Base-by-base conservation (phyloP, 2,329 filamentous ascomycete species). In the Xylaria multiplex region DNA sequence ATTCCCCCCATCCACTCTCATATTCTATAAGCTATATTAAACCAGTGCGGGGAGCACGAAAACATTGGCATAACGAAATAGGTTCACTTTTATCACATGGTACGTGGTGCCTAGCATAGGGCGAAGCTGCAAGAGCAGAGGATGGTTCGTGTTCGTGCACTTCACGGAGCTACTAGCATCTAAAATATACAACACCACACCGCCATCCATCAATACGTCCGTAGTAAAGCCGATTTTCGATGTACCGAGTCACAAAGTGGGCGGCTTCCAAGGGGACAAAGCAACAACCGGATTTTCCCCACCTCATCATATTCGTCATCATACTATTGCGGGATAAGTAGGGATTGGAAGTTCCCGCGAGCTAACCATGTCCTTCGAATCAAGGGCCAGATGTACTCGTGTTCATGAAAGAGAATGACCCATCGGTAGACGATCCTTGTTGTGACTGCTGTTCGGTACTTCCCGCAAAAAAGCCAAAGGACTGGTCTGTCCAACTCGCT, bases 401-500 rank as follows among this genome's bases (percentile, higher is more conserved):
- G 57, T 76, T 75, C 61, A 76, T 68, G 53, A 77, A 77, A 0
- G 73, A 64, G 58, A 71, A 77, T 22, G 74, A 74, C 22, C 70
- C 75, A 62, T 77, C 76, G 46, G 74, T 62, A 3, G 72, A 75
- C 32, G 71, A 76, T 63, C 40, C 70, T 68, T 72, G 73, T 42
- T 73, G 74, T 22, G 70, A 70, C 35, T 76, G 72, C 42, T 74
- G 73, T 53, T 76, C 75, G 6, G 72, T 69, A 43, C 71, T 72
- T 0, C 75, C 77, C 3, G 74, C 79, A 67, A 86, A 86, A 67
- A 87, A 82, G 59, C 84, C 82, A 70, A 86, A 85, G 16, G 81
- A 14, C 50, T 84, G 82, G 37, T 87, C 85, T 2, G 80, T 83
- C 81, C 85, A 88, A 48, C 81, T 82, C 14, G 84, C 81, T n/a